Evolutionary conservation across 768 basidiomycete genomes (phyloP), one percentile per base, ranked within the genome.

Genomic region (Trametes cingulata): DNA sequence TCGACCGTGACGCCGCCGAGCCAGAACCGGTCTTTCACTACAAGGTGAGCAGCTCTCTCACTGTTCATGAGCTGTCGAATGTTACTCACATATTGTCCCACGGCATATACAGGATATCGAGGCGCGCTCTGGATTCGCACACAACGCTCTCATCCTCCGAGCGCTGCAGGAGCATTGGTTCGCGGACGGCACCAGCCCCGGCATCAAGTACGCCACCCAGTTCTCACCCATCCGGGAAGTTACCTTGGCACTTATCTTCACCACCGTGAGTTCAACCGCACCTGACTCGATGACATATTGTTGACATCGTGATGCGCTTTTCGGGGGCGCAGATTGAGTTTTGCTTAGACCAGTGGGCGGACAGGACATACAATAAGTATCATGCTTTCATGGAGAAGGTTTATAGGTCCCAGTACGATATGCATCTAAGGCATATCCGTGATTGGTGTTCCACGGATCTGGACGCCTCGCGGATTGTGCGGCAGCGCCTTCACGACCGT

Each of bases 161-260:
- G 45, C 45, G 13, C 24, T 56, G 14, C 27, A 39, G 6, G 47
- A 27, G 14, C 12, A 22, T 2, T 56, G 55, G 55, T 58, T 58
- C 20, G 25, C 43, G 5, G 24, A 41, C 5, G n/a, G 29, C 3
- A 17, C 25, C 0, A 29, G n/a, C 6, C 19, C 43, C 1, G 57
- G 57, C 7, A 33, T 51, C 27, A 51, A n/a, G 20, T 51, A 51
- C 29, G 13, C 5, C 0, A 41, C 22, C 13, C 27, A 58, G 20
- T 58, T 58, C 49, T 51, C 49, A 17, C 57, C 57, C 14, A 17
- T 58, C 4, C 39, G 49, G 2, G 41, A 58, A 15, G 57, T 24
- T 13, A 58, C 57, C n/a, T 33, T 58, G 6, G 57, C 49, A 1
- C 41, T 58, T 13, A 58, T 58, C 3, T 52, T 58, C 49, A 52